phyloP scores from a whole-genome alignment of 768 basidiomycete species.

The Paxillus involutus region DNA sequence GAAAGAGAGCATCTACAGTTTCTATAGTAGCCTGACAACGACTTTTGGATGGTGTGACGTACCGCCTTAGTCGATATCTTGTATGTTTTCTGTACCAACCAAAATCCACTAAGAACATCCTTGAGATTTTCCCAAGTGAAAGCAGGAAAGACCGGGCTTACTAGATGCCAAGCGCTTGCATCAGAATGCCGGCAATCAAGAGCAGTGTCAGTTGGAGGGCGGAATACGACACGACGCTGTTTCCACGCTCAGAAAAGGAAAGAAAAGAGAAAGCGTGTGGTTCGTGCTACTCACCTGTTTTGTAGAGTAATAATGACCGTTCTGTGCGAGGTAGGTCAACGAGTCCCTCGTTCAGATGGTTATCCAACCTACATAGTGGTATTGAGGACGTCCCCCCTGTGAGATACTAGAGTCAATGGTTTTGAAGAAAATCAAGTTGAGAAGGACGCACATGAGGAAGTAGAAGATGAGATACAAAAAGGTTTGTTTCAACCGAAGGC shows the following conservation, averaged over 20 bases:
- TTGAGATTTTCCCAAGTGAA: neutral
- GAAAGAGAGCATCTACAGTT: constrained; percentile 62
- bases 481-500: constrained; percentile 67
- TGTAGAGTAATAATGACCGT: constrained; percentile 71
- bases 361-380: constrained; percentile 58
- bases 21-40: neutral
- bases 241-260: neutral
- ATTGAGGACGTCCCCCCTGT: constrained; percentile 73
- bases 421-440: neutral
- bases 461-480: constrained; percentile 75
- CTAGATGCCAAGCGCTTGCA: constrained; percentile 71
- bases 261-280: neutral
- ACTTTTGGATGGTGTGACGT: neutral
- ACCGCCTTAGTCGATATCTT: constrained; percentile 62
- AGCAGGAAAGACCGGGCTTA: constrained; percentile 29
- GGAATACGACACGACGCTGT: constrained; percentile 68
- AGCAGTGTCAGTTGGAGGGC: constrained; percentile 69
- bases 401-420: neutral
- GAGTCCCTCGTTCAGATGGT: neutral
- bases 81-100: constrained; percentile 67
- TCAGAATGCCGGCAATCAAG: constrained; percentile 62
- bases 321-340: constrained; percentile 31
- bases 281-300: constrained; percentile 48
- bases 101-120: constrained; percentile 47
- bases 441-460: constrained; percentile 60